Percentiles rank a stretch among this genome's conserved stretches.
Conservation (phyloP, 306 rosid genomes). For the Pterocarpus macrocarpus region DNA sequence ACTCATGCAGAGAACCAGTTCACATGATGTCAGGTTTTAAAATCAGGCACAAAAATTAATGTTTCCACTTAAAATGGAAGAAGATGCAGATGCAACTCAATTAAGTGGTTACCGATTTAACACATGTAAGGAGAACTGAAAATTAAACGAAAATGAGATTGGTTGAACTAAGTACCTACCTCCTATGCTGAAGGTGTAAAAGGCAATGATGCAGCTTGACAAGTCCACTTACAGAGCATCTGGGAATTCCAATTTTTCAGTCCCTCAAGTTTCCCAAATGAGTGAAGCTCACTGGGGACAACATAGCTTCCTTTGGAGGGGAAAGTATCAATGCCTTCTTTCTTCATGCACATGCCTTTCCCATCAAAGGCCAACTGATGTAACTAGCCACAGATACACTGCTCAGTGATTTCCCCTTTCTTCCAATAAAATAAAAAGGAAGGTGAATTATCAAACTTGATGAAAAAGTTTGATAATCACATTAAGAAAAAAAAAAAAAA, state of each 20-base stretch:
- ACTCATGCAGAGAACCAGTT: not conserved
- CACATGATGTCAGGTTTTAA: constrained; percentile 8
- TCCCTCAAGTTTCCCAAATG: constrained; percentile 49
- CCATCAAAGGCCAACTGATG: constrained; percentile 44
- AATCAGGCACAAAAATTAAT: constrained; percentile 4
- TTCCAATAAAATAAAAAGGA: constrained; percentile 24
- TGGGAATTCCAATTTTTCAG: constrained; percentile 52
- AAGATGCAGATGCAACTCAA: constrained; percentile 31
- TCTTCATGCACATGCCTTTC: constrained; percentile 44
- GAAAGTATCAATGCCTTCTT: constrained; percentile 63
- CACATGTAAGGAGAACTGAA: constrained; percentile 17
- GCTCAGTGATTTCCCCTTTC: constrained; percentile 33
- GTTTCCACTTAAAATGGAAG: constrained; percentile 34
- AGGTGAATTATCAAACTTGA: constrained; percentile 48
- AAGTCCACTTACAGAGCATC: constrained; percentile 41
- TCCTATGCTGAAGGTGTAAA: constrained; percentile 28
- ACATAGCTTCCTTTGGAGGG: constrained; percentile 59
- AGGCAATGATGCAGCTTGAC: constrained; percentile 46
- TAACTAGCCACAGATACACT: constrained; percentile 40
- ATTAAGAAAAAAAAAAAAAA: not conserved
- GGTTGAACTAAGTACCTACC: constrained; percentile 57
- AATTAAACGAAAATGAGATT: constrained; percentile 35
- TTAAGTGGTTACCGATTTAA: constrained; percentile 6
- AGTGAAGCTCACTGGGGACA: constrained; percentile 53
- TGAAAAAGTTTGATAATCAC: constrained; percentile 52